Evolutionary conservation across 371 early-diverging fungal genomes (phyloP), one percentile per base, ranked within the genome.

Genomic region (Haplosporangium sp.): DNA sequence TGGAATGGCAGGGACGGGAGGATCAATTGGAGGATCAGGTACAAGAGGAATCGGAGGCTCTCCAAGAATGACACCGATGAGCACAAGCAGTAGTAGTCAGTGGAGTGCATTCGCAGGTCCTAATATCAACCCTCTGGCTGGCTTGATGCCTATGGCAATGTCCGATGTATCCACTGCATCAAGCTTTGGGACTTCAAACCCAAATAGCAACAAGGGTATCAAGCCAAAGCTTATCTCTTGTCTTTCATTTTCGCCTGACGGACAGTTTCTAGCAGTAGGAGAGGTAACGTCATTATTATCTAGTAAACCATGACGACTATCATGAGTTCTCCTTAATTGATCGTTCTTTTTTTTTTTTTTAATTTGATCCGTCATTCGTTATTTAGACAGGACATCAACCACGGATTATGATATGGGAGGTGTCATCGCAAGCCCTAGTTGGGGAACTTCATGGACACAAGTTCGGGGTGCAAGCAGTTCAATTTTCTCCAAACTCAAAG

Each of bases 361-460:
- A 15, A 17, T 48, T 37, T 65, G 27, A 27, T 27, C 27, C 27
- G 27, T 27, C 27, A 27, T 27, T 27, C 27, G 6, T 58, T n/a
- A 15, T 27, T n/a, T 83, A 95, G 94, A 85, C 90, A 67, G 96
- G 96, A 5, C 95, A 94, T 84, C 92, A 94, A 69, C 96, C 96
- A 11, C 74, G 93, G 48, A 92, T 95, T 7, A 67, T 93, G 7
- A 88, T 96, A 39, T 94, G 93, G 93, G 90, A 93, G 69, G 88
- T 89, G 39, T 84, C 88, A 42, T 85, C 87, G 20, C 77, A 77
- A 35, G 76, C 83, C 8, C 75, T 93, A 0, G 75, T 93, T 3
- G 85, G 88, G 44, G 93, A 94, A 70, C 84, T 94, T 19, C 85
- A 86, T 35, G 93, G 93, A 0, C 96, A 96, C 83, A 93, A 92